Evolutionary conservation across 2,329 filamentous ascomycete species (phyloP), one percentile per base, ranked within the genome.

Genomic region (Hirsutella minnesotensis): DNA sequence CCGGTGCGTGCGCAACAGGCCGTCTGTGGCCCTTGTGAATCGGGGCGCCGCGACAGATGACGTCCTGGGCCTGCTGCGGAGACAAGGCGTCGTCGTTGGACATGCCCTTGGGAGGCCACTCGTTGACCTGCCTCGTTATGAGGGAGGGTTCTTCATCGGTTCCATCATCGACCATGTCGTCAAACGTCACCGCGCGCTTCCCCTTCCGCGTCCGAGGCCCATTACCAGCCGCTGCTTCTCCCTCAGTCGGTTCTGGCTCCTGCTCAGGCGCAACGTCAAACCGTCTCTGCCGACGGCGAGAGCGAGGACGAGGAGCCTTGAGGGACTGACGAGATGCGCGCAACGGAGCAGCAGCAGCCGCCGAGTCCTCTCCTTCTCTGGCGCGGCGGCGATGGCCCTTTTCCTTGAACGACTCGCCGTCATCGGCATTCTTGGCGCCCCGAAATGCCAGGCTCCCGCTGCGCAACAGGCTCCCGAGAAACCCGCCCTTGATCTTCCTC

Each of bases 21-120:
- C 66, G 64, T 52, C 68, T 71, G 54, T 73, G 67, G 18, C 78
- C 78, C 44, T 66, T 72, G 56, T 76, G 72, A 2, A 66, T 63
- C 4, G 77, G 73, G 2, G 72, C 75, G 5, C 78, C 78, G 8
- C 68, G 64, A n/a, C 68, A 67, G 47, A 81, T 74, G 45, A 79
- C 64, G 39, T 76, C 69, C 60, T 72, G 69, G 9, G 77, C 78
- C 19, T 30, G 33, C 15, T 16, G 33, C 33, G 15, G 33, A 9
- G 33, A 16, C n/a, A 35, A n/a, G 16, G 8, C 9, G 2, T 10
- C 15, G 33, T 35, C 33, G 33, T 5, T 16, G 1, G 33, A 3
- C 33, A 35, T 35, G 33, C 33, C 33, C n/a, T 18, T 4, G 33
- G 33, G 33, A n/a, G 33, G 33, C 33, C 33, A 35, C 33, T 35